phyloP scores from a whole-genome alignment of 306 rosid genomes.

The Citrullus amarus region DNA sequence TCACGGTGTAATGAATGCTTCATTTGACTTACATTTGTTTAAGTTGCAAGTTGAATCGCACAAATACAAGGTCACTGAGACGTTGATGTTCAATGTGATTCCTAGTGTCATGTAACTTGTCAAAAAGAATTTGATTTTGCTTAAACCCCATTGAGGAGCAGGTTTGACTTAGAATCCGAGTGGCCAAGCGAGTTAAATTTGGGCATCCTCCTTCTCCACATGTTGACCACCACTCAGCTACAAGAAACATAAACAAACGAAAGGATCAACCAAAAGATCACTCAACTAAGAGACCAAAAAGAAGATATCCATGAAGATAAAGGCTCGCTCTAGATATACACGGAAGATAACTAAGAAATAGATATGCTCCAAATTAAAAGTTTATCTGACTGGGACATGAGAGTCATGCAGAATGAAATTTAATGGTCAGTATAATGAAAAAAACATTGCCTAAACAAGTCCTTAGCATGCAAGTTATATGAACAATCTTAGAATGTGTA shows the following conservation, averaged over 20 bases:
- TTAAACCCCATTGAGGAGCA: conserved; percentile 41
- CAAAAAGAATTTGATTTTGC: conserved; percentile 41
- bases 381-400: not conserved
- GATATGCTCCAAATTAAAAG: not conserved
- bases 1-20: not conserved
- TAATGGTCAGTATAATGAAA: not conserved
- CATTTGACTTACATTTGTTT: conserved; percentile 26
- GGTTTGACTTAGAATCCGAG: conserved; percentile 81
- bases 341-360: not conserved
- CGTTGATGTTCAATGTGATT: conserved; percentile 72
- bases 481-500: not conserved
- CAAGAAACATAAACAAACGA: conserved; percentile 4
- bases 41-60: conserved; percentile 36
- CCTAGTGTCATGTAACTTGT: conserved; percentile 40
- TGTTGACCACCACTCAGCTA: conserved; percentile 97
- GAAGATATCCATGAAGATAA: not conserved
- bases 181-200: conserved; percentile 65
- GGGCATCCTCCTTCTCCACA: conserved; percentile 79
- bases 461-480: not conserved
- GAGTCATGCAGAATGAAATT: not conserved
- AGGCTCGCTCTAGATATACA: not conserved
- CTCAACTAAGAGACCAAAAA: not conserved
- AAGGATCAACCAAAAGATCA: not conserved
- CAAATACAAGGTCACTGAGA: conserved; percentile 65
- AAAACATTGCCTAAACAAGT: not conserved